Conservation (phyloP, 2,329 filamentous ascomycete genomes). For the Cladosporium halotolerans region DNA sequence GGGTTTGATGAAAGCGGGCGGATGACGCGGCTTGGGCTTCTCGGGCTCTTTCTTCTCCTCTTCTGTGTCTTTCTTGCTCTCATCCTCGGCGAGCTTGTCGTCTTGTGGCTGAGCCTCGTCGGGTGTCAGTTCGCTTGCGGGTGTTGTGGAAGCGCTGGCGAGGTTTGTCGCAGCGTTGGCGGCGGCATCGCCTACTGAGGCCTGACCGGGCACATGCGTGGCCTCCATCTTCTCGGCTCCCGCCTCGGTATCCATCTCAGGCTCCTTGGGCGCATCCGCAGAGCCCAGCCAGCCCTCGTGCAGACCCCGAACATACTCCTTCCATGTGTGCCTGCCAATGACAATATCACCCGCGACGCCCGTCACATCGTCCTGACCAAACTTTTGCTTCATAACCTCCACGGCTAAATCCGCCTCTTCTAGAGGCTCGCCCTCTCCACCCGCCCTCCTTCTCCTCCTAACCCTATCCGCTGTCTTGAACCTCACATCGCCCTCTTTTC, state of each 20-base stretch:
- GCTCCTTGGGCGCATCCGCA: slow-evolving; percentile 52
- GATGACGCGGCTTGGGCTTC: slow-evolving; percentile 52
- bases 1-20: slow-evolving; percentile 66
- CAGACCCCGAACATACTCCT: slow-evolving; percentile 87
- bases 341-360: slow-evolving; percentile 79
- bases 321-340: slow-evolving; percentile 89
- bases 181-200: slow-evolving; percentile 25
- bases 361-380: slow-evolving; percentile 63
- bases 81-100: slow-evolving; percentile 24
- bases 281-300: slow-evolving; percentile 97
- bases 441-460: slow-evolving; percentile 57
- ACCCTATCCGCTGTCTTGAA: slow-evolving; percentile 82
- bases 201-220: slow-evolving; percentile 16
- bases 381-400: slow-evolving; percentile 56
- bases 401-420: slow-evolving; percentile 50
- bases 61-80: slow-evolving; percentile 32
- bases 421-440: slow-evolving; percentile 45
- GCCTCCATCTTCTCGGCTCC: slow-evolving; percentile 13
- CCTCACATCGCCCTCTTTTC: slow-evolving; percentile 86
- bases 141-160: slow-evolving; percentile 9
- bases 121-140: background rate
- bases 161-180: slow-evolving; percentile 19
- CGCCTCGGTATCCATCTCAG: slow-evolving; percentile 17
- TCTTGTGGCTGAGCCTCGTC: slow-evolving; percentile 19
- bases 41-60: slow-evolving; percentile 32